These are phyloP conservation scores for Aspergillus udagawae DNA, from an alignment of 2,329 filamentous ascomycete species.

Conservation along the genomic window DNA sequence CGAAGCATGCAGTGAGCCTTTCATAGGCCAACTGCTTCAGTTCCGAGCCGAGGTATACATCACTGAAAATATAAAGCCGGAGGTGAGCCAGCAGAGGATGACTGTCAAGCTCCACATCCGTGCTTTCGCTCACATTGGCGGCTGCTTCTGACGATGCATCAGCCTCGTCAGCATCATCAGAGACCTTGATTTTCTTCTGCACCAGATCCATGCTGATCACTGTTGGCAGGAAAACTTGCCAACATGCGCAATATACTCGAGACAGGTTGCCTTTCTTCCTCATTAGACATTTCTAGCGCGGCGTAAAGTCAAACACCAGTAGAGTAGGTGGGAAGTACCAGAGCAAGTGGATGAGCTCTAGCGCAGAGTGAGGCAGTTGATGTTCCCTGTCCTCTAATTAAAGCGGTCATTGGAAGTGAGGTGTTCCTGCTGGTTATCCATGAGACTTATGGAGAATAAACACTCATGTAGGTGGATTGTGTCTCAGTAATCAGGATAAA, in stretches of 20 bases:
- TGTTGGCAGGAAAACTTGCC: not conserved
- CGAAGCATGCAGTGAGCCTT: conserved; percentile 1
- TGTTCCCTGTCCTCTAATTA: no score
- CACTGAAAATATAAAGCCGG: conserved; percentile 6
- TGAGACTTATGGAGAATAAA: no score
- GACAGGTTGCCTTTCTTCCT: not conserved
- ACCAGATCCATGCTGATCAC: not conserved
- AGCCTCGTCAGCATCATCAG: not conserved
- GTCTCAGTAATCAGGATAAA: no score
- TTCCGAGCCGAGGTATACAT: conserved; percentile 2
- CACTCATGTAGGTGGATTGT: no score
- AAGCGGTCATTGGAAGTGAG: not conserved
- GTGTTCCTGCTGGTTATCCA: no score
- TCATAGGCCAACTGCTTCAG: conserved; percentile 5
- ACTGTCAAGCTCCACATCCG: not conserved
- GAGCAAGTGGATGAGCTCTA: no score
- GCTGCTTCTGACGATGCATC: not conserved
- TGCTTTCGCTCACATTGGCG: not conserved
- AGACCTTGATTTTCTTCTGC: not conserved
- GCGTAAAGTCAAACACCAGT: no score
- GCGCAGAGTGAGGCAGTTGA: no score
- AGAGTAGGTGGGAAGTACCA: no score
- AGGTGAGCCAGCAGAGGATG: conserved; percentile 5
- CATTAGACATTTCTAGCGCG: not conserved
- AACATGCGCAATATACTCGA: not conserved